phyloP scores from a whole-genome alignment of 1,284 basidiomycete species.

The Tylopilus sp. region DNA sequence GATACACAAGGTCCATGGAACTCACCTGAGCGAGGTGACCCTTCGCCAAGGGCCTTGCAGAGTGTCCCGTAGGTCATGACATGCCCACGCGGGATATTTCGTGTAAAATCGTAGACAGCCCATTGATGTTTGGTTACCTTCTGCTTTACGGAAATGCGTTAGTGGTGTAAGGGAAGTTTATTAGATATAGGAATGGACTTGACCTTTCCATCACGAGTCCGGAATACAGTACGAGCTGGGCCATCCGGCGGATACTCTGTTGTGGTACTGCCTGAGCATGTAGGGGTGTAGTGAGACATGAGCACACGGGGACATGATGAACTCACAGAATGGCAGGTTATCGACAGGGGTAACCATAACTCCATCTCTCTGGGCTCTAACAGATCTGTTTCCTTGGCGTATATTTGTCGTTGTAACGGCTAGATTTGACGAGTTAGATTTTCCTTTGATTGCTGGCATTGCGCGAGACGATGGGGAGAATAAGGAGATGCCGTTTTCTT shows the following conservation, averaged over 20 bases:
- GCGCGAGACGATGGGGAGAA: background rate
- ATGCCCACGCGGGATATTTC: constrained; percentile 57
- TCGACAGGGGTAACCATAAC: background rate
- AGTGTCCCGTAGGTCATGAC: constrained; percentile 65
- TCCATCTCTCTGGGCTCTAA: background rate
- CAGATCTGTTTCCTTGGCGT: background rate
- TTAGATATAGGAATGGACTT: background rate
- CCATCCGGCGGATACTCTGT: constrained; percentile 18
- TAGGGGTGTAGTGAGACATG: background rate
- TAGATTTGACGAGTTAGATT: background rate
- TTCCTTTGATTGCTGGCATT: constrained; percentile 12
- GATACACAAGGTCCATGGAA: too few relatives aligned
- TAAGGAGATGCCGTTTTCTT: too few relatives aligned
- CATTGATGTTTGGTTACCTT: constrained; percentile 60
- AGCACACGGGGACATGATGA: background rate
- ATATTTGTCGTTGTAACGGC: background rate
- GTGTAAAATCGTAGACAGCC: constrained; percentile 64
- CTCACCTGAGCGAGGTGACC: constrained; percentile 66
- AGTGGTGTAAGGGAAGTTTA: too few relatives aligned
- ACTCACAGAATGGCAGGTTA: background rate
- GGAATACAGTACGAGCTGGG: constrained; percentile 19
- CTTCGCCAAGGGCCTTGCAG: constrained; percentile 54
- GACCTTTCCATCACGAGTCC: constrained; percentile 25
- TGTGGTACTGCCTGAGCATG: constrained; percentile 1
- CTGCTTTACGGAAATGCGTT: constrained; percentile 29